phyloP scores from a whole-genome alignment of 2,329 filamentous ascomycete species.

The Aureobasidium sp. region DNA sequence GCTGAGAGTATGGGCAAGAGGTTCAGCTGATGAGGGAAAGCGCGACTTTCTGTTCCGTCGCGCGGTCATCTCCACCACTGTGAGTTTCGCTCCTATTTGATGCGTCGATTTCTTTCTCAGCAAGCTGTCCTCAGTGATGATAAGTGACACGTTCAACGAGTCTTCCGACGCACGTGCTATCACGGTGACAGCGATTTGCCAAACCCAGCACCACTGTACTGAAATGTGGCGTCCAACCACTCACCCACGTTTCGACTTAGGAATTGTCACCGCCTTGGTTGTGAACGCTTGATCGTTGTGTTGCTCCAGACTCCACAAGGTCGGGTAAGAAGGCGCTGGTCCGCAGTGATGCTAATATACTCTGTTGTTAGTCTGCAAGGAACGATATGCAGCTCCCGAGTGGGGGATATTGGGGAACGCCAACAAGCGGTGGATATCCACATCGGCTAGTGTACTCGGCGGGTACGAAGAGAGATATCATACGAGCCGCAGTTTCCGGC shows the following conservation, averaged over 20 bases:
- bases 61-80: neutral
- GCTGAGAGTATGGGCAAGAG: neutral
- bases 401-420: neutral
- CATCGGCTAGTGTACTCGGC: neutral
- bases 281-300: neutral
- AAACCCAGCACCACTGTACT: neutral
- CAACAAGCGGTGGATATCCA: neutral
- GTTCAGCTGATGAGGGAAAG: neutral
- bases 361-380: neutral
- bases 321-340: neutral
- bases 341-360: neutral
- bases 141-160: neutral
- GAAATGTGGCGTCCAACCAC: neutral
- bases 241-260: neutral
- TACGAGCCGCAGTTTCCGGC: neutral
- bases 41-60: neutral
- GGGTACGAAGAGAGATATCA: neutral
- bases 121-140: neutral
- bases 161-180: neutral
- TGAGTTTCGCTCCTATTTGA: neutral
- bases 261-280: neutral
- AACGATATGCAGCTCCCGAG: neutral
- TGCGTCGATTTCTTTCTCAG: neutral
- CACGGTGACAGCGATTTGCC: neutral
- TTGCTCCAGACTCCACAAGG: neutral